Evolutionary conservation across 495 filamentous ascomycete genomes (phyloP).

Genomic region (Elaphomyces granulatus): DNA sequence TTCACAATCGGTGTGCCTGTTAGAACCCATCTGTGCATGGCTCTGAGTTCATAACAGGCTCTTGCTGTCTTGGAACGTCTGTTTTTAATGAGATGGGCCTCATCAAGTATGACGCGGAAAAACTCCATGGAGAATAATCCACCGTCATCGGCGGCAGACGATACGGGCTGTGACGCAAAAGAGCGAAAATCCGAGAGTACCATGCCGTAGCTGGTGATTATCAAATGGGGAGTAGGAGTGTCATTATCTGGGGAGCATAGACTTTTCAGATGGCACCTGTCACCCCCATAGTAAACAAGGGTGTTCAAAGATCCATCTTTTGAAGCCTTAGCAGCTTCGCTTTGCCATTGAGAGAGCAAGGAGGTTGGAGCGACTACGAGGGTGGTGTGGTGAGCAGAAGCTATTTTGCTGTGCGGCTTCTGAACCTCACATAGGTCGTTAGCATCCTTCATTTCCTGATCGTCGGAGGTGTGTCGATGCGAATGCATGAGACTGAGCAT

Average conservation of each 20-base stretch:
- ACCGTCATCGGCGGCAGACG: slow-evolving; percentile 42
- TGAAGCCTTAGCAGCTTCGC: slow-evolving; percentile 81
- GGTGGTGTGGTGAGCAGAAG: slow-evolving; percentile 73
- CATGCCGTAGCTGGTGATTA: slow-evolving; percentile 93
- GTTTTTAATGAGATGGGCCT: slow-evolving; percentile 92
- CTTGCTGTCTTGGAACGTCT: slow-evolving; percentile 75
- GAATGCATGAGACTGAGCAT: slow-evolving; percentile 91
- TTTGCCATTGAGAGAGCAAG: slow-evolving; percentile 87
- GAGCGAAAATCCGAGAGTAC: slow-evolving; percentile 81
- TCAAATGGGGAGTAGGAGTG: slow-evolving; percentile 63
- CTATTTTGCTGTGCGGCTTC: slow-evolving; percentile 37
- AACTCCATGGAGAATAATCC: slow-evolving; percentile 87
- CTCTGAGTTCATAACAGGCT: slow-evolving; percentile 79
- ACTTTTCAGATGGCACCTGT: slow-evolving; percentile 64
- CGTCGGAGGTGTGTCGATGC: slow-evolving; percentile 44
- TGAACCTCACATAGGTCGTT: slow-evolving; percentile 32
- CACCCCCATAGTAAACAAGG: slow-evolving; percentile 79
- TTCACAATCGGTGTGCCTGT: slow-evolving; percentile 98
- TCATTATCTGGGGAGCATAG: slow-evolving; percentile 65
- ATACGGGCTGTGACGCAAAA: slow-evolving; percentile 37
- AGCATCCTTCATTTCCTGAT: slow-evolving; percentile 20
- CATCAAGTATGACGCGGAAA: slow-evolving; percentile 88
- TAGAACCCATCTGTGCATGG: slow-evolving; percentile 79
- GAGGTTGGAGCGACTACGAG: slow-evolving; percentile 93
- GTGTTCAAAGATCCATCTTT: slow-evolving; percentile 65